phyloP scores from a whole-genome alignment of 2,329 filamentous ascomycete genomes.

The Thermoascus crustaceus region DNA sequence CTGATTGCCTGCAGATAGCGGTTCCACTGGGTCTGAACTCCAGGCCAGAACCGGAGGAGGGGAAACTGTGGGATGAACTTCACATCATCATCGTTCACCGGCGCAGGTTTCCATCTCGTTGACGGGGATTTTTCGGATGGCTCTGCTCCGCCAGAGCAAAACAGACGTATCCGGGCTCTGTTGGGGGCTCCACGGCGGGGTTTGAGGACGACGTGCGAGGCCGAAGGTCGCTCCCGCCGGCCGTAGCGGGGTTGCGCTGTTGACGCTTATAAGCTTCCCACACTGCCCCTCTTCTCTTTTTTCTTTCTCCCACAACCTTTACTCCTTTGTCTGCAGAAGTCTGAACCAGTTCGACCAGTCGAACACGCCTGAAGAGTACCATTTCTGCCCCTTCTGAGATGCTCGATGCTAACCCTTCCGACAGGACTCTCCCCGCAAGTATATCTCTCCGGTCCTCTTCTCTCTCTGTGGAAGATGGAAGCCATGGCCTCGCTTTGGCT shows the following conservation, averaged over 20 bases:
- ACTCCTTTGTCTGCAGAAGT: not conserved
- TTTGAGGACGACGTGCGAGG: constrained; percentile 1
- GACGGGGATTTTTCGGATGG: not conserved
- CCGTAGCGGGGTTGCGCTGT: not conserved
- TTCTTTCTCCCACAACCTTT: not conserved
- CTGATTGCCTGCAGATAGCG: not conserved
- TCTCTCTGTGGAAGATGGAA: constrained; percentile 24
- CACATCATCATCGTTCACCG: too few species aligned
- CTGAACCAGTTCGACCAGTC: not conserved
- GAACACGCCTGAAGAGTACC: not conserved
- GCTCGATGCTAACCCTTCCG: not conserved
- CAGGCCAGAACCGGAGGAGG: too few species aligned
- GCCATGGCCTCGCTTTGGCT: constrained; percentile 33
- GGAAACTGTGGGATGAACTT: too few species aligned
- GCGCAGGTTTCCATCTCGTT: not conserved
- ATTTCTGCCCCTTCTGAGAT: not conserved
- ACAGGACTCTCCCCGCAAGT: not conserved
- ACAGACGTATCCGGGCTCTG: not conserved
- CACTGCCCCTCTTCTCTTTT: not conserved
- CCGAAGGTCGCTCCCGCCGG: not conserved
- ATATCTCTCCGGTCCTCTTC: constrained; percentile 11
- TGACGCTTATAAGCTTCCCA: not conserved
- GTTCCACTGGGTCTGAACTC: constrained; percentile 1
- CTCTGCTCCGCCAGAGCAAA: not conserved
- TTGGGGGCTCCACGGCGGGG: not conserved